Evolutionary conservation across 371 early-diverging fungal species (phyloP), one percentile per base, ranked within the genome.

Genomic region (Rhizopus arrhizus): DNA sequence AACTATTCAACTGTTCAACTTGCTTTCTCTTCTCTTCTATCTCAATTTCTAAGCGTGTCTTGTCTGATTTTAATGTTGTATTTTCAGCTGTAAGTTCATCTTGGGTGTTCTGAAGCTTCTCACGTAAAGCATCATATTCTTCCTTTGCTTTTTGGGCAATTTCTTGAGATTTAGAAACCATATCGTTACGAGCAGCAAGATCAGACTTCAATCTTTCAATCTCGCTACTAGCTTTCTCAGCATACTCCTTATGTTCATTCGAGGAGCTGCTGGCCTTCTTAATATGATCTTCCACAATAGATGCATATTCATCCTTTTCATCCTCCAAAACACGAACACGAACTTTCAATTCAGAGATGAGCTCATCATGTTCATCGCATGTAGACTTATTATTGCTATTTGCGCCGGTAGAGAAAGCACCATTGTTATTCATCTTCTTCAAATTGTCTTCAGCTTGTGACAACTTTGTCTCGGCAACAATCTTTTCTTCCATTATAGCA

Each of bases 31-130:
- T 48, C 6, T 50, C 32, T 4, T 50, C 2, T 8, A 9, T 31
- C 5, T 49, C 22, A 5, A 22, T 9, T 13, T 58, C 58, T 31
- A 64, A 55, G 1, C 47, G 53, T 35, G 59, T 43, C 6, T 68
- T 35, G 35, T 63, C 53, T 11, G 40, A 50, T 32, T 65, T 54
- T 46, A 72, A 53, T 5, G 42, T 50, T 15, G 53, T 16, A 40
- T 62, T 61, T 29, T 55, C 59, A n/a, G 46, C 49, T 28, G 56
- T 42, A 16, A 75, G 54, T 31, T 75, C 68, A 9, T 38, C 28
- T 28, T 57, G 58, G n/a, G 51, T 58, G 28, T 60, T 57, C 36
- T 64, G 54, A 4, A 59, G 55, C 31, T 75, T 64, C 49, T 72
- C 70, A 12, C 72, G 63, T 11, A 75, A 28, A 15, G 59, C 22